These are phyloP conservation scores for Juglanconis juglandina DNA, from an alignment of 2,329 filamentous ascomycete species.

Conservation along the genomic window DNA sequence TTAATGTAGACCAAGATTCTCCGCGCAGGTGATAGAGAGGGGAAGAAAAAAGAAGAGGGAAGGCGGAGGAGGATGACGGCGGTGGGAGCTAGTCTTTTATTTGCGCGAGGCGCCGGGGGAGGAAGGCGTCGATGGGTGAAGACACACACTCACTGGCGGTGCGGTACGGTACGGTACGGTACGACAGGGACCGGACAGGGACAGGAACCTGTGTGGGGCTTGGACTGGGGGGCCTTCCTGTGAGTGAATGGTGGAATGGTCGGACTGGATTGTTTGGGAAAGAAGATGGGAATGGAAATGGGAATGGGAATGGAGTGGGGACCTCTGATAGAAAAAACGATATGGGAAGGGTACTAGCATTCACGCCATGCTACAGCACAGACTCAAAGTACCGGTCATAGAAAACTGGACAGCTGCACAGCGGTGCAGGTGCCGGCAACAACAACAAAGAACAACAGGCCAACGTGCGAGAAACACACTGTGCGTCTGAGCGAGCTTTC, in stretches of 20 bases:
- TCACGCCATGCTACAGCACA: too few species aligned
- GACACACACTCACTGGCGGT: neutral
- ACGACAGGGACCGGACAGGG: neutral
- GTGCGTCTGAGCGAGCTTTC: constrained; percentile 1
- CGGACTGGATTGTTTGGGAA: too few species aligned
- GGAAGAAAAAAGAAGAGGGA: constrained; percentile 19
- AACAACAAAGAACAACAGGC: neutral
- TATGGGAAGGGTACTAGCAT: too few species aligned
- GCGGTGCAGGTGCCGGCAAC: neutral
- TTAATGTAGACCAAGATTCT: constrained; percentile 19
- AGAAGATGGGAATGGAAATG: too few species aligned
- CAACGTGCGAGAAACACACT: neutral
- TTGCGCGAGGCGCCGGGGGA: neutral
- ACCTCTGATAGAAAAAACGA: too few species aligned
- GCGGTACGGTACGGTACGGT: neutral
- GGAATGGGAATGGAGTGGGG: too few species aligned
- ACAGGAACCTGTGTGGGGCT: neutral
- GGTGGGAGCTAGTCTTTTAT: constrained; percentile 18
- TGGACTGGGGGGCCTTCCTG: neutral
- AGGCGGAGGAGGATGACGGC: constrained; percentile 29
- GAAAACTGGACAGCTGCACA: too few species aligned
- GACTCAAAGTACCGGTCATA: too few species aligned
- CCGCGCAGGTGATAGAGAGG: constrained; percentile 24
- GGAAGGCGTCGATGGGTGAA: neutral
- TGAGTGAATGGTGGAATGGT: neutral